Percentiles rank a stretch among this genome's conserved stretches.
phyloP scores from a whole-genome alignment of 2,329 filamentous ascomycete genomes.

The Fonsecaea pedrosoi region DNA sequence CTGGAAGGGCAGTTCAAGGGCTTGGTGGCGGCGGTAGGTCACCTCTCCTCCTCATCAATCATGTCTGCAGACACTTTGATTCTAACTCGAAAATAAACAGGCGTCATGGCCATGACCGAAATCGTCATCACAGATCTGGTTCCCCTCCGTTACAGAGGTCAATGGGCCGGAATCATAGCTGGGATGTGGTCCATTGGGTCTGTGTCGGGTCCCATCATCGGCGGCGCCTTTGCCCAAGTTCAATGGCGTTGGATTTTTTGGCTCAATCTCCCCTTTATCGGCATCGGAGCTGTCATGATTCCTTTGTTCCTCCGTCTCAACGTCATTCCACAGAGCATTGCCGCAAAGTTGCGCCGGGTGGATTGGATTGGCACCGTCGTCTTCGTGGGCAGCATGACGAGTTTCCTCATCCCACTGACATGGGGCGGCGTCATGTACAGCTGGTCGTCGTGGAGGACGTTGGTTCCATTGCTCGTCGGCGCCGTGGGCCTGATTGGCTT shows the following conservation, averaged over 20 bases:
- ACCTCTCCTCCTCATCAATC: background rate
- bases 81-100: slow-evolving; percentile 7
- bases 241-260: slow-evolving; percentile 68
- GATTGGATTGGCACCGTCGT: slow-evolving; percentile 69
- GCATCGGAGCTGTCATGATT: slow-evolving; percentile 56
- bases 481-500: slow-evolving; percentile 59
- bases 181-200: slow-evolving; percentile 39
- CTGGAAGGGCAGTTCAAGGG: slow-evolving; percentile 54
- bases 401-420: slow-evolving; percentile 67
- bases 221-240: slow-evolving; percentile 41
- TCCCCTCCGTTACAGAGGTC: slow-evolving; percentile 45
- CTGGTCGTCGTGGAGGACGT: slow-evolving; percentile 67
- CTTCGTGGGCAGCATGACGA: slow-evolving; percentile 65
- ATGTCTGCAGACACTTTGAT: background rate
- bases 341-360: slow-evolving; percentile 60
- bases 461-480: slow-evolving; percentile 67
- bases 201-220: slow-evolving; percentile 41
- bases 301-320: slow-evolving; percentile 62
- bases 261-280: slow-evolving; percentile 66
- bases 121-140: slow-evolving; percentile 55
- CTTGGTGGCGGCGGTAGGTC: slow-evolving; percentile 52
- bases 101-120: slow-evolving; percentile 51
- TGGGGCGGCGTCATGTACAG: slow-evolving; percentile 71
- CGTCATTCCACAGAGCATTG: slow-evolving; percentile 55
- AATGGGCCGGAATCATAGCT: slow-evolving; percentile 36